Evolutionary conservation across 345 rosid genomes (phyloP).

Genomic region (Gossypium rotundifolium): DNA sequence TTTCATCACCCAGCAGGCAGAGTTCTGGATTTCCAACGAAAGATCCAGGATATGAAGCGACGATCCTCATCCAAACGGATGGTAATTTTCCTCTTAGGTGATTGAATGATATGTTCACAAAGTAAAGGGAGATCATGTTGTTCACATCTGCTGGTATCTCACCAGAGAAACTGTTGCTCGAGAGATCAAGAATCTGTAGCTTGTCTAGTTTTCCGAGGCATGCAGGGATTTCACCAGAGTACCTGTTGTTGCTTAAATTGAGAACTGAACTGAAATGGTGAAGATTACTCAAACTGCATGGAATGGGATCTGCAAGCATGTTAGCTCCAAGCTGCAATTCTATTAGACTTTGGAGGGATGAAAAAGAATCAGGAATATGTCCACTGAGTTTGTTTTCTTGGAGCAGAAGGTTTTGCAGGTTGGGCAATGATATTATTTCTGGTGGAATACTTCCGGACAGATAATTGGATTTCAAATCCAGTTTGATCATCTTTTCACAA

Average conservation of each 20-base stretch:
- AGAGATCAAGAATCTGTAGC: slow-evolving; percentile 35
- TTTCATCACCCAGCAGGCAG: slow-evolving; percentile 17
- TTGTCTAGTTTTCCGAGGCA: slow-evolving; percentile 32
- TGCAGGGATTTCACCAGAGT: slow-evolving; percentile 31
- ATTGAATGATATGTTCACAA: slow-evolving; percentile 36
- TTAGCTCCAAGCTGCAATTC: slow-evolving; percentile 35
- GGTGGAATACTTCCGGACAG: slow-evolving; percentile 32
- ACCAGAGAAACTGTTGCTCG: slow-evolving; percentile 30
- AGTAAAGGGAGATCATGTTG: slow-evolving; percentile 28
- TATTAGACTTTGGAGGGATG: slow-evolving; percentile 20
- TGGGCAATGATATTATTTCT: slow-evolving; percentile 19
- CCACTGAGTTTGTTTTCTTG: slow-evolving; percentile 31
- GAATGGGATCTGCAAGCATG: slow-evolving; percentile 30
- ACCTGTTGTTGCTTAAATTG: slow-evolving; percentile 32
- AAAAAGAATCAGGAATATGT: slow-evolving; percentile 30
- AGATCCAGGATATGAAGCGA: slow-evolving; percentile 27
- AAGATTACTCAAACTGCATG: slow-evolving; percentile 32
- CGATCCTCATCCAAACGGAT: slow-evolving; percentile 23
- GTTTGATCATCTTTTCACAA: slow-evolving; percentile 27
- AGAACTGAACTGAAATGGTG: slow-evolving; percentile 31
- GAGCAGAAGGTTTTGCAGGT: slow-evolving; percentile 28
- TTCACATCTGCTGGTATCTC: slow-evolving; percentile 27
- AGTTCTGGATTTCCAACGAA: slow-evolving; percentile 31
- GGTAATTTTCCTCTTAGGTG: slow-evolving; percentile 25
- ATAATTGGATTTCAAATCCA: slow-evolving; percentile 29